Base-by-base conservation (phyloP, 306 rosid genomes). In the Corylus americana region DNA sequence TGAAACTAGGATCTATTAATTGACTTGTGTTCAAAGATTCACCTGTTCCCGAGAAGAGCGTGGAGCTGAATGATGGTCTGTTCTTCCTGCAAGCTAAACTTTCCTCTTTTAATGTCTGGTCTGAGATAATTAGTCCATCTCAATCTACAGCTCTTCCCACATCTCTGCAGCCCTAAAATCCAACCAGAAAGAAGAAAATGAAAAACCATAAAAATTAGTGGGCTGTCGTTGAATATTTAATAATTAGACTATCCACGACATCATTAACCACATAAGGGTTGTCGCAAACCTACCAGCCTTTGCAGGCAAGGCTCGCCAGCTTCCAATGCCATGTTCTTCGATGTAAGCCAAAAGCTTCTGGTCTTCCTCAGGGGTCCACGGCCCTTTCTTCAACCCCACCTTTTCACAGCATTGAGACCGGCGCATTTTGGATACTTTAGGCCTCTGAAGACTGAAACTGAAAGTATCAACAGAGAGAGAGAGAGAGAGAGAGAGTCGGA, bases 41-140 rank as follows among this genome's bases (percentile, higher is more conserved):
- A 83, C 89, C 83, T 85, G 77, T 88, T 88, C 37, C 91, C 91
- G 22, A 88, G 89, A 78, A 87, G 85, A 73, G 91, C 91, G 47
- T 88, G 89, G n/a, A 88, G 91, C 68, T 81, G 89, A 78, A 88
- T 85, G 22, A 88, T 88, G 64, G 89, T 81, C 76, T 78, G 86
- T 47, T 88, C 89, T 78, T 88, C 91, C 74, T 88, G 84, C 80
- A 83, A 78, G 55, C 84, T 88, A 78, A 88, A 83, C 79, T 83
- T 88, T 70, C 91, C 91, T 78, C 91, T 55, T 83, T 88, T 83
- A 2, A 88, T 88, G 31, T 85, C 91, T 0, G 89, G 89, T 73
- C 87, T 58, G 0, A 88, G 89, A 74, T 83, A 88, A 77, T 88
- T 88, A 29, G 84, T 88, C 91, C 91, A 88, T 71, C 91, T 85